Percentiles rank a stretch among this genome's conserved stretches.
Conservation (phyloP, 768 basidiomycete species). For the Strobilomyces echinocephalus region DNA sequence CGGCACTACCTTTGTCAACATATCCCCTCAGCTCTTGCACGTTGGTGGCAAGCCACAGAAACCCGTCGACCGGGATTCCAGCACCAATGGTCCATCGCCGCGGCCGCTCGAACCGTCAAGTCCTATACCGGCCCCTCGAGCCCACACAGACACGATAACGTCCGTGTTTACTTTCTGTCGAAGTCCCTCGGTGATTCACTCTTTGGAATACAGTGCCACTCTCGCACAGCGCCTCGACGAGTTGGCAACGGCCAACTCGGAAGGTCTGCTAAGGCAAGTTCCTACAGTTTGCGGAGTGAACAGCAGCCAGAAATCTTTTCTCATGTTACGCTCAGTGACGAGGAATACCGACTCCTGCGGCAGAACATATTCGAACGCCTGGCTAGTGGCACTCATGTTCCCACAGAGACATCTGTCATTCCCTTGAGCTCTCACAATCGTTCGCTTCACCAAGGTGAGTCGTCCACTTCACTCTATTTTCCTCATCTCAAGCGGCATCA, state of each 20-base stretch:
- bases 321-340: conserved; percentile 49
- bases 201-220: conserved; percentile 46
- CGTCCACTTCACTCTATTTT: not conserved
- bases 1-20: conserved; percentile 31
- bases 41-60: conserved; percentile 17
- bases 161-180: conserved; percentile 31
- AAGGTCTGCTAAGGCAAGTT: conserved; percentile 71
- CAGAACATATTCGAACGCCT: conserved; percentile 83
- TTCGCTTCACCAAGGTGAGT: conserved; percentile 15
- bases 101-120: conserved; percentile 20
- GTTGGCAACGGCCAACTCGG: conserved; percentile 71
- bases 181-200: conserved; percentile 9
- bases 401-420: conserved; percentile 59
- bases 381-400: conserved; percentile 51
- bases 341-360: conserved; percentile 79
- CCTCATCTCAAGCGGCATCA: not conserved
- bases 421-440: conserved; percentile 42
- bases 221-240: conserved; percentile 80
- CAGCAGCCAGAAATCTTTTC: not conserved
- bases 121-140: conserved; percentile 23
- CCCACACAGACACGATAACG: conserved; percentile 51
- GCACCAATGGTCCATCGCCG: conserved; percentile 16
- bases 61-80: conserved; percentile 17
- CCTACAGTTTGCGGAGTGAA: not conserved
- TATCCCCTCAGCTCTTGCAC: conserved; percentile 31